Evolutionary conservation across 2,329 filamentous ascomycete species (phyloP).

Genomic region (Cladophialophora bantiana): DNA sequence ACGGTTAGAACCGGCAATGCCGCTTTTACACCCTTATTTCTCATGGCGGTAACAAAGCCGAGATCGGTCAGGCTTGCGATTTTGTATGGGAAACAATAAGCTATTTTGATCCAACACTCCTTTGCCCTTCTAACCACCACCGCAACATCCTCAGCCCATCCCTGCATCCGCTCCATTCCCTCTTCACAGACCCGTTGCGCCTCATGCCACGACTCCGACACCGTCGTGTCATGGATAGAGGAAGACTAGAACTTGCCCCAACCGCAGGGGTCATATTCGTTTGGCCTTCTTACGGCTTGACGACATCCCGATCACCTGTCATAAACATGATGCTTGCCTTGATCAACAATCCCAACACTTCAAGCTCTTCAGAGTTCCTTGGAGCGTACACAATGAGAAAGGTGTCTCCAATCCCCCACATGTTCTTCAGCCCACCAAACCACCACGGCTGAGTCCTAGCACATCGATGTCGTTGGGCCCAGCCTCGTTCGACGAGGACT

Average conservation of each 20-base stretch:
- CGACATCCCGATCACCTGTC: constrained; percentile 28
- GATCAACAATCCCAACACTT: constrained; percentile 56
- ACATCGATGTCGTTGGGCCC: constrained; percentile 74
- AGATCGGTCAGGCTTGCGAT: background rate
- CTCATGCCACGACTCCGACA: background rate
- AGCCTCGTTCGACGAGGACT: constrained; percentile 74
- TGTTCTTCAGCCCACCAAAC: constrained; percentile 56
- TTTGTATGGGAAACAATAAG: constrained; percentile 1
- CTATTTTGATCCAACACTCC: background rate
- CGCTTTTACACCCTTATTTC: constrained; percentile 11
- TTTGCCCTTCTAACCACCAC: constrained; percentile 1
- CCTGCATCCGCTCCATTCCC: background rate
- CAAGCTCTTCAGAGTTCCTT: constrained; percentile 70
- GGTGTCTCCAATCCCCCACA: constrained; percentile 31
- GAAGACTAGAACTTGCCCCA: background rate
- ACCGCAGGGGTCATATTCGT: background rate
- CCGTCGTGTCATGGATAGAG: background rate
- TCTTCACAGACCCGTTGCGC: background rate
- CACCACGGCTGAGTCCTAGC: constrained; percentile 66
- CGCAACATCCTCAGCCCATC: background rate
- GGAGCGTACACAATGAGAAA: constrained; percentile 80
- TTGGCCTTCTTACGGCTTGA: constrained; percentile 18
- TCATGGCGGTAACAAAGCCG: background rate
- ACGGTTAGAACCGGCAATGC: background rate
- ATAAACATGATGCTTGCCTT: constrained; percentile 34